A percentile compares a stretch with the other conserved stretches of the same genome.
phyloP scores from a whole-genome alignment of 2,329 filamentous ascomycete species.

The Neonectria sp. region DNA sequence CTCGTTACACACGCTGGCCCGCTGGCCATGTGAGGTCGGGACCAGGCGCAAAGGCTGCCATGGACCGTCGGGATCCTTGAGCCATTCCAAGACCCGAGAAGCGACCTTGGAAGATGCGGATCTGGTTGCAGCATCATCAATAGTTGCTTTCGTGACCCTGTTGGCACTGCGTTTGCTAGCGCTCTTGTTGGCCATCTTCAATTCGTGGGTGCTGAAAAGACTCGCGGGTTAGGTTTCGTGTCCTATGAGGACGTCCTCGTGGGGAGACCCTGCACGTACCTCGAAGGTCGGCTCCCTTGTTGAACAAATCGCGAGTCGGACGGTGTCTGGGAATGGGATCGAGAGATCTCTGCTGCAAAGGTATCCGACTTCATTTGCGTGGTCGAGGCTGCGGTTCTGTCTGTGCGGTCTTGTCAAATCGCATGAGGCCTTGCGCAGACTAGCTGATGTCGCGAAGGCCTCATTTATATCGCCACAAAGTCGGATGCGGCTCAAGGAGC shows the following conservation, averaged over 20 bases:
- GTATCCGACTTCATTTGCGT: not conserved
- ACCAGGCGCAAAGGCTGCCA: not conserved
- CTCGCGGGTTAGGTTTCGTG: not conserved
- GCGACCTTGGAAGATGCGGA: too few relatives aligned
- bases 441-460: not conserved
- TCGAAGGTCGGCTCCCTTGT: not conserved
- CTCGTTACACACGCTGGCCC: not conserved
- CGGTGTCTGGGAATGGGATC: not conserved
- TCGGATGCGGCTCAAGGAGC: not conserved
- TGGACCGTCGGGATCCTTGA: not conserved
- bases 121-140: not conserved
- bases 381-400: not conserved
- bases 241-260: too few relatives aligned
- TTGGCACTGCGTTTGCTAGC: not conserved
- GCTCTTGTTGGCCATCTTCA: not conserved
- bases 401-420: not conserved
- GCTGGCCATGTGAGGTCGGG: too few relatives aligned
- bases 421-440: not conserved
- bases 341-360: not conserved
- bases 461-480: not conserved
- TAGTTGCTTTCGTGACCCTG: not conserved
- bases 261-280: not conserved
- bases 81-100: not conserved
- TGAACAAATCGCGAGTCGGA: not conserved
- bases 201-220: not conserved